These are phyloP conservation scores for Debaryomyces psychrophilus DNA, from an alignment of 1,139 yeast species.

Conservation along the genomic window DNA sequence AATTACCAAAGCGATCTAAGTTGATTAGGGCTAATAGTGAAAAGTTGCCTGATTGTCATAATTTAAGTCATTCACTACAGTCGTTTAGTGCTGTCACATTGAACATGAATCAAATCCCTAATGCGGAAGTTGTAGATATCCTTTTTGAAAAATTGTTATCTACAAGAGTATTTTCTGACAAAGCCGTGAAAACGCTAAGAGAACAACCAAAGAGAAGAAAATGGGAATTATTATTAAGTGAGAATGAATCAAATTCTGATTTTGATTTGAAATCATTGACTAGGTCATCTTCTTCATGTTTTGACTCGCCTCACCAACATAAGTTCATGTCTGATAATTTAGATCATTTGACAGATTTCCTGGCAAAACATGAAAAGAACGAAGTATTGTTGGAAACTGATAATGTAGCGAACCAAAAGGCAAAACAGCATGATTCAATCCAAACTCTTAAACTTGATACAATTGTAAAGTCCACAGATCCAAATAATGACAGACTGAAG, in stretches of 20 bases:
- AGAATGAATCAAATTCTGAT: slow-evolving; percentile 41
- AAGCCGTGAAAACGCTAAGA: slow-evolving; percentile 34
- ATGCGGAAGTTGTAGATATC: slow-evolving; percentile 38
- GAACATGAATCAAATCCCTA: slow-evolving; percentile 40
- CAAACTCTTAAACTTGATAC: background rate
- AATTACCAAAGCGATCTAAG: slow-evolving; percentile 9
- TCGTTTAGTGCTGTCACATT: slow-evolving; percentile 38
- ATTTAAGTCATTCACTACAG: slow-evolving; percentile 26
- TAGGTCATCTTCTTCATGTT: slow-evolving; percentile 7
- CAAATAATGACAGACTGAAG: background rate
- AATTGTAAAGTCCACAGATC: background rate
- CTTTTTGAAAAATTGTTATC: slow-evolving; percentile 44
- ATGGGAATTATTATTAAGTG: slow-evolving; percentile 51
- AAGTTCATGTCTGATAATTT: background rate
- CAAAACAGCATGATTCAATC: slow-evolving; percentile 1
- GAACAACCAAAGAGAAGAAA: slow-evolving; percentile 41
- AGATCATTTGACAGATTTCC: background rate
- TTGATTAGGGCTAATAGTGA: slow-evolving; percentile 11
- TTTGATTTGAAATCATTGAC: slow-evolving; percentile 35
- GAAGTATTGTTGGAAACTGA: background rate
- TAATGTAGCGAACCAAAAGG: background rate
- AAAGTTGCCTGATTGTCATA: slow-evolving; percentile 1
- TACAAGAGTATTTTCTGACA: slow-evolving; percentile 41
- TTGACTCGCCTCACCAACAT: background rate
- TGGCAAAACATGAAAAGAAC: background rate